Evolutionary conservation across 2,329 filamentous ascomycete species (phyloP), one percentile per base, ranked within the genome.

Genomic region (Ramichloridium luteum): DNA sequence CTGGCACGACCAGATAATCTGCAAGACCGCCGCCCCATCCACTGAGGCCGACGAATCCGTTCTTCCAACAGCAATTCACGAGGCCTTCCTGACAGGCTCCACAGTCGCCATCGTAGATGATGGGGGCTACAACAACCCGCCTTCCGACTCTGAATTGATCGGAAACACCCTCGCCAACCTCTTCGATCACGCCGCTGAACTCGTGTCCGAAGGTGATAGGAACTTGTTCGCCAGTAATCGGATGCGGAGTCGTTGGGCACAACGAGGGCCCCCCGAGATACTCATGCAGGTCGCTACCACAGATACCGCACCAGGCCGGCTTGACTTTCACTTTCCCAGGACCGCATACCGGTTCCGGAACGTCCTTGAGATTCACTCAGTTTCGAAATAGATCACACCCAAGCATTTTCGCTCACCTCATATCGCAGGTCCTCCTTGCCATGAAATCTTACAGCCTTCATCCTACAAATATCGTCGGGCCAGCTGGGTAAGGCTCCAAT

Each of bases 201-300:
- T 70, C 67, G 43, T 70, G 66, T 10, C 67, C 67, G 32, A 70
- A 60, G 2, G 64, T 68, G 34, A 70, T 38, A n/a, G 63, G 67
- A 3, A 65, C 55, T 4, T 54, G 61, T 47, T 68, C 68, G 28
- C 59, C 58, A 3, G 67, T 72, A 37, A 70, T 65, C 1, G 66
- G 65, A 50, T 71, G 68, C 3, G 67, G 65, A n/a, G 57, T 61
- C 1, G 59, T 61, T 0, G 67, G 68, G 39, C 64, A 67, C 6
- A 57, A 41, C 3, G 44, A 49, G 2, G 54, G 52, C 8, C 54
- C 54, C 8, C 53, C 53, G 6, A 56, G 37, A 29, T 50, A 57
- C 34, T 56, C 52, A 27, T 54, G 51, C 4, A 53, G 41, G 32
- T 56, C 51, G 37, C 27, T 34, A n/a, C 31, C 37, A 25, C 38